Conservation (phyloP, 768 basidiomycete species). For the Pulveroboletus sp. region DNA sequence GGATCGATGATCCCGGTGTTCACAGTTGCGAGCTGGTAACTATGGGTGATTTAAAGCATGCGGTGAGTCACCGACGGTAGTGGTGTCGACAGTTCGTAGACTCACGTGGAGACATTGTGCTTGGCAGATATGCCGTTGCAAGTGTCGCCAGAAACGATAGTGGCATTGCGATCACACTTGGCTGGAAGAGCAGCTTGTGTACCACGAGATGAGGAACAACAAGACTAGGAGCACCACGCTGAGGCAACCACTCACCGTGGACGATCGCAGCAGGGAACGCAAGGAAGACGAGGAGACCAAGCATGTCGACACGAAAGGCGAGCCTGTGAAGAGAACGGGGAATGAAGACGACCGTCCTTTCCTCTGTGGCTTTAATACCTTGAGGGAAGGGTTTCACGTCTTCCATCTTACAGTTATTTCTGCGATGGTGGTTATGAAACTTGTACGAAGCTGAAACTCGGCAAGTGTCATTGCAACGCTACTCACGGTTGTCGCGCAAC, state of each 20-base stretch:
- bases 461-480: too few relatives aligned
- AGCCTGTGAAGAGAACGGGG: background rate
- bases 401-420: background rate
- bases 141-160: conserved; percentile 51
- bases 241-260: conserved; percentile 15
- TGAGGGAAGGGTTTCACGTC: background rate
- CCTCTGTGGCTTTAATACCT: conserved; percentile 20
- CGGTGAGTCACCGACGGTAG: background rate
- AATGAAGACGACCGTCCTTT: background rate
- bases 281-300: conserved; percentile 14
- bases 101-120: conserved; percentile 60
- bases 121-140: conserved; percentile 64
- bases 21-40: conserved; percentile 55
- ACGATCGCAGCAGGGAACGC: conserved; percentile 11
- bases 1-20: conserved; percentile 46
- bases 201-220: conserved; percentile 19
- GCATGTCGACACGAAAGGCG: conserved; percentile 10
- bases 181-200: conserved; percentile 39
- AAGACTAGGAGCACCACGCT: background rate
- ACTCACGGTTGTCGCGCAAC: too few relatives aligned
- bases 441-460: too few relatives aligned
- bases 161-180: conserved; percentile 57
- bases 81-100: background rate
- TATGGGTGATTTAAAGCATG: conserved; percentile 11
- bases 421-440: background rate